Base-by-base conservation (phyloP, 2,329 filamentous ascomycete genomes). In the Fusarium pseudoanthophilum region DNA sequence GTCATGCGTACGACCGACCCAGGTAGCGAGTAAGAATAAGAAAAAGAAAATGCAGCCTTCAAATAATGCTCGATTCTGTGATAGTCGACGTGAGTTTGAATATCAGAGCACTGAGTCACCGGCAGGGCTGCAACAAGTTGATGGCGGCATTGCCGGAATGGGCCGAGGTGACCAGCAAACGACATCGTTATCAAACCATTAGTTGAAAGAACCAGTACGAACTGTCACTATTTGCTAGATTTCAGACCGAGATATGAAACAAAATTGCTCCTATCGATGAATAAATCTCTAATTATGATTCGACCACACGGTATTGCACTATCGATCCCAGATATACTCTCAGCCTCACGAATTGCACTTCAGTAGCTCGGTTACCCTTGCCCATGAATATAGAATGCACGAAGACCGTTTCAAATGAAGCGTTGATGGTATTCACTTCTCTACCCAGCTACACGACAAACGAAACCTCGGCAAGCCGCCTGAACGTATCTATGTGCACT, bases 301-400 rank as follows among this genome's bases (percentile, higher is more conserved):
- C 34, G 16, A 24, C 39, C 16, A 40, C 42, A 13, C 15, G 28
- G 24, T 7, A 24, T 24, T 34, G 21, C 45, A 15, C 18, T 20
- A n/a, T n/a, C 24, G 4, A 46, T 30, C 26, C 34, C 20, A 48
- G 11, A 55, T 24, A 34, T 32, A 58, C 43, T 51, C 34, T 57
- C 21, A 43, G 36, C 43, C 48, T 69, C 60, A 58, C 71, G 36
- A 21, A 40, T 55, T 40, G 46, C 40, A 63, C n/a, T 18, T 42
- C 62, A 60, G 48, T 43, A 24, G 37, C 58, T 66, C 64, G 71
- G 72, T 76, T 79, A 67, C 72, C 73, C 69, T 76, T 68, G 74
- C 69, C 70, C 79, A 79, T 74, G 74, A 51, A 69, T 78, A 78
- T 73, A 80, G 58, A 70, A 67, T 71, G 71, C 68, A 77, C 60